These are phyloP conservation scores for Saccharomyces mikatae DNA, from an alignment of 805 yeast species.

Conservation along the genomic window DNA sequence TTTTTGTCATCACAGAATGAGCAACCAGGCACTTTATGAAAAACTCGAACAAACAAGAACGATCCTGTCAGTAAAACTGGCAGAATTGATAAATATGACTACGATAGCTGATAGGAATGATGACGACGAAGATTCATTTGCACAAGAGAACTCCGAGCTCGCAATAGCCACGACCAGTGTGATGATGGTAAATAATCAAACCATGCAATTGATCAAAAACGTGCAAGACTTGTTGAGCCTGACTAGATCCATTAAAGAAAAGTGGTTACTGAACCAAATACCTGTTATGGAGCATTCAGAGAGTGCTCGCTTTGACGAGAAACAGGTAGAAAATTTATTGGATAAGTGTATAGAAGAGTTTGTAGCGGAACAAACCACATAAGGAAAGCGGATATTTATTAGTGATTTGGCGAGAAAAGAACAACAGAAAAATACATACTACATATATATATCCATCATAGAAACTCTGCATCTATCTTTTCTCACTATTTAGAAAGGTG, in stretches of 20 bases:
- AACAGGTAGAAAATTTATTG: conserved; percentile 14
- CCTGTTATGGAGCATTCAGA: conserved; percentile 13
- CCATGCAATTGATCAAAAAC: conserved; percentile 27
- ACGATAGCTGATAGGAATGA: conserved; percentile 14
- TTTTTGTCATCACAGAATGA: conserved; percentile 12
- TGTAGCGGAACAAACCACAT: conserved; percentile 6
- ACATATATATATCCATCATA: neutral
- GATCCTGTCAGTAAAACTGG: conserved; percentile 21
- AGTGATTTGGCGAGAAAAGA: neutral
- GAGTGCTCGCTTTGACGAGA: conserved; percentile 8
- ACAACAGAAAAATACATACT: neutral
- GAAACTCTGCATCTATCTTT: neutral
- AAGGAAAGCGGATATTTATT: neutral
- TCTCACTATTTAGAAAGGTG: conserved; percentile 31
- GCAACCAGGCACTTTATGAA: conserved; percentile 26
- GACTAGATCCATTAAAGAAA: conserved; percentile 28
- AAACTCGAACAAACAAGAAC: conserved; percentile 27
- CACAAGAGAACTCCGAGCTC: conserved; percentile 13
- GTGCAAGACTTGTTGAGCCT: conserved; percentile 29
- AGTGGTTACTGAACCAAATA: conserved; percentile 29
- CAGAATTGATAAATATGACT: conserved; percentile 24
- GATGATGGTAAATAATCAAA: conserved; percentile 23
- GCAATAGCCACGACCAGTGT: conserved; percentile 24
- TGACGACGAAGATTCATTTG: conserved; percentile 6
- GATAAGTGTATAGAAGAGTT: conserved; percentile 18